Evolutionary conservation across 352 stramenopile genomes (phyloP).

Genomic region (Peronosclerospora sorghi): DNA sequence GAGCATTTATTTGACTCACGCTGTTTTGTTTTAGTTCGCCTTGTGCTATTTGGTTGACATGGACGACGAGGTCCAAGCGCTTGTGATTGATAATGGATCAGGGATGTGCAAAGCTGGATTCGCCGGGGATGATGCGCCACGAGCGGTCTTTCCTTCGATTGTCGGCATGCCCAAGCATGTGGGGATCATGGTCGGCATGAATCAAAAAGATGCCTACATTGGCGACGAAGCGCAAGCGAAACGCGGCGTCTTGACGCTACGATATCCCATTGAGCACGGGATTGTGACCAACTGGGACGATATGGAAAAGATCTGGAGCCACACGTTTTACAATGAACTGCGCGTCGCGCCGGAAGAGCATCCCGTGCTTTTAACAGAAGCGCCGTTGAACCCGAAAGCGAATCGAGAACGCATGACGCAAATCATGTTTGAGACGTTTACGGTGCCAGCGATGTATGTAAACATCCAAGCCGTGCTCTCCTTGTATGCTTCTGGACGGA

Average conservation of each 20-base stretch:
- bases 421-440: slow-evolving; percentile 97
- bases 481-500: slow-evolving; percentile 91
- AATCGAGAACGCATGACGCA: slow-evolving; percentile 91
- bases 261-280: slow-evolving; percentile 98
- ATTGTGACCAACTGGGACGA: slow-evolving; percentile 99
- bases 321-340: slow-evolving; percentile 99
- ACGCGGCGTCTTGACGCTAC: slow-evolving; percentile 87
- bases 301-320: slow-evolving; percentile 99
- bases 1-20: not conserved
- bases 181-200: slow-evolving; percentile 96
- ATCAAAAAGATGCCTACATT: slow-evolving; percentile 92
- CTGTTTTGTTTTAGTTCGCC: not conserved
- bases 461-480: slow-evolving; percentile 90
- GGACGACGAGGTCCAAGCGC: slow-evolving; percentile 52
- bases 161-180: slow-evolving; percentile 93
- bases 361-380: slow-evolving; percentile 91
- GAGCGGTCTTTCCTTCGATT: slow-evolving; percentile 94
- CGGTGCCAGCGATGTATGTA: slow-evolving; percentile 89
- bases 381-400: slow-evolving; percentile 88
- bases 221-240: slow-evolving; percentile 90
- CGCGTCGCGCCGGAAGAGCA: slow-evolving; percentile 92
- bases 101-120: slow-evolving; percentile 99
- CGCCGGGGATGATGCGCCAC: slow-evolving; percentile 92
- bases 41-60: not conserved
- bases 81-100: slow-evolving; percentile 95